phyloP scores from a whole-genome alignment of 140 eudicot species.

The Cichorium intybus region DNA sequence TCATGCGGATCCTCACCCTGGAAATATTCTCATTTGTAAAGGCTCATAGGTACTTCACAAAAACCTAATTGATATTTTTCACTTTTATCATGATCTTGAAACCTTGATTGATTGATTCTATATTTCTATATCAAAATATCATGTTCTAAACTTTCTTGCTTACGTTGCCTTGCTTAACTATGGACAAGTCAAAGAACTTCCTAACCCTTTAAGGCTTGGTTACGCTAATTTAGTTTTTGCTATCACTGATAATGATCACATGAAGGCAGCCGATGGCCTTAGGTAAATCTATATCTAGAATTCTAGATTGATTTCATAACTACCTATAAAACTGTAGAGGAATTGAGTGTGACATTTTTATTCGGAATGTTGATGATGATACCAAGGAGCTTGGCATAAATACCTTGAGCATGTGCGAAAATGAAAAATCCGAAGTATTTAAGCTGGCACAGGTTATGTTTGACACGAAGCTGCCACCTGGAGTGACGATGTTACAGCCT shows the following conservation, averaged over 20 bases:
- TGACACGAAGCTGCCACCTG: constrained; percentile 93
- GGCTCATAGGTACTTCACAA: constrained; percentile 78
- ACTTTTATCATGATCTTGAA: no score
- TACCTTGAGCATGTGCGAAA: constrained; percentile 55
- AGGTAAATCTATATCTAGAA: constrained; percentile 58
- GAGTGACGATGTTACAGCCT: constrained; percentile 85
- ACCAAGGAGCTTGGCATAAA: constrained; percentile 89
- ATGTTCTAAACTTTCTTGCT: constrained; percentile 11
- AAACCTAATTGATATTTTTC: not conserved
- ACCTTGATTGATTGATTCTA: not conserved
- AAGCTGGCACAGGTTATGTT: constrained; percentile 83
- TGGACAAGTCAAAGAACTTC: constrained; percentile 99
- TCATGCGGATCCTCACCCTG: constrained; percentile 99
- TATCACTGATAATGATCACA: constrained; percentile 84
- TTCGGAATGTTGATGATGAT: not conserved
- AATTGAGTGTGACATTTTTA: no score
- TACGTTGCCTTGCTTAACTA: constrained; percentile 97
- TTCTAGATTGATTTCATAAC: no score
- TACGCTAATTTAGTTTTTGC: constrained; percentile 90
- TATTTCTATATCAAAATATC: no score
- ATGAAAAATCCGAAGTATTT: constrained; percentile 70
- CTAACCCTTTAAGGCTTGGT: constrained; percentile 76
- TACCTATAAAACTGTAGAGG: no score
- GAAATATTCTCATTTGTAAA: constrained; percentile 84
- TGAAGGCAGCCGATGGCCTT: constrained; percentile 67